These are phyloP conservation scores for Ephemerocybe angulata DNA, from an alignment of 768 basidiomycete species.

Conservation along the genomic window DNA sequence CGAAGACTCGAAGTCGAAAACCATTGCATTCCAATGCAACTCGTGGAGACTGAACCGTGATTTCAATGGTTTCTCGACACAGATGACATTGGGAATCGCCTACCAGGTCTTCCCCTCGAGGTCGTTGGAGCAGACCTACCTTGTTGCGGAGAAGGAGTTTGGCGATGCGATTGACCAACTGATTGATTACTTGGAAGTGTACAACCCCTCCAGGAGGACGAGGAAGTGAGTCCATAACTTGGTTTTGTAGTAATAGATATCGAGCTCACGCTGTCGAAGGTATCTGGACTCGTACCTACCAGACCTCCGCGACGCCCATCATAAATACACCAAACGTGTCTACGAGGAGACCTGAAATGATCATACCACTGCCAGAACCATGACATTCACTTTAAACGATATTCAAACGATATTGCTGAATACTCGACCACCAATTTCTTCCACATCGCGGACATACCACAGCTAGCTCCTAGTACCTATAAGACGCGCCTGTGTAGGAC, in stretches of 20 bases:
- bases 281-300: background rate
- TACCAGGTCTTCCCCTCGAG: background rate
- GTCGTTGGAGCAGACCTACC: background rate
- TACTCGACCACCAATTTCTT: too few relatives aligned
- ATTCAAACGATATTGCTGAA: too few relatives aligned
- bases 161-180: background rate
- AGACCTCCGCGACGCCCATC: background rate
- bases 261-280: background rate
- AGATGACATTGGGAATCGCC: background rate
- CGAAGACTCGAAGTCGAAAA: background rate
- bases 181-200: background rate
- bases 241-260: background rate
- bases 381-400: too few relatives aligned
- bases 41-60: background rate
- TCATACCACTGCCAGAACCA: too few relatives aligned
- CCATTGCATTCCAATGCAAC: background rate
- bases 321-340: background rate
- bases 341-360: too few relatives aligned
- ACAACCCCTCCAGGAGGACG: background rate
- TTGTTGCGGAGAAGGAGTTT: background rate
- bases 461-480: too few relatives aligned
- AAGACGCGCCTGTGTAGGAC: too few relatives aligned
- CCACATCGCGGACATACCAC: too few relatives aligned
- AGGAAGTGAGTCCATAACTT: background rate
- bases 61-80: background rate